phyloP scores from a whole-genome alignment of 352 stramenopile genomes.

The Globisporangium middletonii region DNA sequence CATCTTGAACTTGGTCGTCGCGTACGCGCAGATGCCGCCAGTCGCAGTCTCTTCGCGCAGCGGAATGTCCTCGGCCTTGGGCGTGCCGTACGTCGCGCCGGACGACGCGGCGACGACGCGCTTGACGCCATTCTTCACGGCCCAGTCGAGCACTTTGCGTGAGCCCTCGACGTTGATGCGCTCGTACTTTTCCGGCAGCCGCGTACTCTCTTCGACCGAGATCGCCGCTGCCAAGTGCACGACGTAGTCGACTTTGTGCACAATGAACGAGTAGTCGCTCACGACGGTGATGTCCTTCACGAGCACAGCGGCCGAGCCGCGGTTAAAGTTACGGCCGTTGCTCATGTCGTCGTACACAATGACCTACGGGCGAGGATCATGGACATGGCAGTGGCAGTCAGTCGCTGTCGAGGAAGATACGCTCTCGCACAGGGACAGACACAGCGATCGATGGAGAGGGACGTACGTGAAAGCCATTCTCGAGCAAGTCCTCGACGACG shows the following conservation, averaged over 20 bases:
- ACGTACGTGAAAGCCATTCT: conserved; percentile 70
- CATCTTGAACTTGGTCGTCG: conserved; percentile 83
- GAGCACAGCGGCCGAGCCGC: conserved; percentile 55
- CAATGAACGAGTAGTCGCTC: conserved; percentile 72
- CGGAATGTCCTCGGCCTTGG: conserved; percentile 56
- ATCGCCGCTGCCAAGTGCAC: conserved; percentile 80
- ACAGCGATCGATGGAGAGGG: neutral
- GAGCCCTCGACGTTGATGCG: conserved; percentile 81
- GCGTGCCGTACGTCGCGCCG: conserved; percentile 68
- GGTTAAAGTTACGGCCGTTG: conserved; percentile 85
- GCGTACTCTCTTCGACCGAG: conserved; percentile 81
- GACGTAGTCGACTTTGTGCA: conserved; percentile 83
- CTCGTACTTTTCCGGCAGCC: conserved; percentile 82
- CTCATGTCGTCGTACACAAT: conserved; percentile 87
- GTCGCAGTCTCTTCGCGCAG: conserved; percentile 67
- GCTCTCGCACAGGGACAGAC: neutral
- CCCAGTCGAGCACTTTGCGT: conserved; percentile 78
- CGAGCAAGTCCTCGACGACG: conserved; percentile 73
- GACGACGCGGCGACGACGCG: conserved; percentile 76
- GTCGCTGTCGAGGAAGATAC: neutral
- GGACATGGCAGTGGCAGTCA: neutral
- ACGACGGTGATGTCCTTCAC: conserved; percentile 84
- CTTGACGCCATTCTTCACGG: conserved; percentile 65
- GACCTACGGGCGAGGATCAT: conserved; percentile 24
- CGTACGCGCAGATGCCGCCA: conserved; percentile 76